Evolutionary conservation across 1,139 yeast species (phyloP), one percentile per base, ranked within the genome.

Genomic region (Hyphopichia wangnamkhiaoensis): DNA sequence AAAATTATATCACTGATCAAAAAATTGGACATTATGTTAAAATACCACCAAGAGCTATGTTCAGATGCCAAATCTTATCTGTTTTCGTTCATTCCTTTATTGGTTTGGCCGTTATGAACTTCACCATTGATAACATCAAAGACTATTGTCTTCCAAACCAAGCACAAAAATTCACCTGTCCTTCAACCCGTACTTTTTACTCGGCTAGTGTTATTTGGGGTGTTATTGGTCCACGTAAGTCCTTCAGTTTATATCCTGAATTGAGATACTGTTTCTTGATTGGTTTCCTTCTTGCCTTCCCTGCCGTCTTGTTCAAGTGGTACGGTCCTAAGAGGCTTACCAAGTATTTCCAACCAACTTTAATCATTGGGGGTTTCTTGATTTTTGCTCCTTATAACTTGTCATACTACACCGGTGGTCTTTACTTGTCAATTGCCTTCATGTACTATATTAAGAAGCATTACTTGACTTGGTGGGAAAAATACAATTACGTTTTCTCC

Each of bases 181-280:
- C 79, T 23, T 61, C 54, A 34, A 63, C 73, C 13, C 64, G 61
- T 31, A 74, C 79, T 1, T 79, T 65, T 55, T 81, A 69, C 58
- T 61, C 75, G 27, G 66, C 80, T 15, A 69, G 79, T n/a, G 73
- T 78, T 18, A 60, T 75, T 17, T 78, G 79, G 74, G 87, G 87
- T 44, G 78, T 77, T 36, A 79, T 83, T 49, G 89, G 88, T 20
- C 90, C 90, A 17, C 66, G 74, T 52, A 68, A 77, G 38, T 74
- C 80, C 18, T 80, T 82, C 50, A 57, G 59, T 41, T 50, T 74
- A 25, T 76, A 77, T 47, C 82, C 82, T 25, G 53, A 64, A 25
- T 58, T 77, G 54, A 63, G 65, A 50, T 76, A 63, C 62, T 70
- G 78, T 44, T 80, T 80, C 71, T 62, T 79, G 42, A 69, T 79